These are phyloP conservation scores for Monosporascus sp. DNA, from an alignment of 2,329 filamentous ascomycete species.

Conservation along the genomic window DNA sequence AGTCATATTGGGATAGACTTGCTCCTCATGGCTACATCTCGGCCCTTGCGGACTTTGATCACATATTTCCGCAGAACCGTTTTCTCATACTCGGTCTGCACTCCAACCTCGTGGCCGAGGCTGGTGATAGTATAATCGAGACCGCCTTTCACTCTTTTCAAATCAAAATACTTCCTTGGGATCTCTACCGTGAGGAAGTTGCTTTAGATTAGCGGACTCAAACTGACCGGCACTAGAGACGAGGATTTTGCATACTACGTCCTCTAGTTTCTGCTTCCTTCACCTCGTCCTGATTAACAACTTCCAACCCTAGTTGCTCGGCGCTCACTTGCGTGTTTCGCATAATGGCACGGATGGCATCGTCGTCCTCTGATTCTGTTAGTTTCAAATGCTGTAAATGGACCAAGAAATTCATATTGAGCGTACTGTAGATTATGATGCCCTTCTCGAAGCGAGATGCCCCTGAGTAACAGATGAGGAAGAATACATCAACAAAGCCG, in stretches of 20 bases:
- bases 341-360: constrained; percentile 17
- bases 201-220: too few species aligned
- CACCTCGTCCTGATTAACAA: constrained; percentile 14
- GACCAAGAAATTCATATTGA: too few species aligned
- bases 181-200: not conserved
- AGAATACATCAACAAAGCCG: constrained; percentile 29
- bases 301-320: constrained; percentile 9
- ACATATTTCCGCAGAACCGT: too few species aligned
- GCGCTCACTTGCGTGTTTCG: constrained; percentile 10
- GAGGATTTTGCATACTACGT: too few species aligned
- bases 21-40: too few species aligned
- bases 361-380: constrained; percentile 18
- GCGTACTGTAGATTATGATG: constrained; percentile 24
- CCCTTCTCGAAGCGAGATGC: constrained; percentile 25
- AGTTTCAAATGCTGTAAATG: not conserved
- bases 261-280: not conserved
- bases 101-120: too few species aligned
- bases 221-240: too few species aligned
- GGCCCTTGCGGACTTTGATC: too few species aligned
- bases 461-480: constrained; percentile 28
- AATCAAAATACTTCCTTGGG: not conserved
- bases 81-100: too few species aligned
- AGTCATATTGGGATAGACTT: too few species aligned
- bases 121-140: too few species aligned
- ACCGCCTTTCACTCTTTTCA: too few species aligned